A percentile compares a stretch with the other conserved stretches of the same genome.
phyloP scores from a whole-genome alignment of 164 flowering plant genomes.

The Tetrastigma voinierianum region DNA sequence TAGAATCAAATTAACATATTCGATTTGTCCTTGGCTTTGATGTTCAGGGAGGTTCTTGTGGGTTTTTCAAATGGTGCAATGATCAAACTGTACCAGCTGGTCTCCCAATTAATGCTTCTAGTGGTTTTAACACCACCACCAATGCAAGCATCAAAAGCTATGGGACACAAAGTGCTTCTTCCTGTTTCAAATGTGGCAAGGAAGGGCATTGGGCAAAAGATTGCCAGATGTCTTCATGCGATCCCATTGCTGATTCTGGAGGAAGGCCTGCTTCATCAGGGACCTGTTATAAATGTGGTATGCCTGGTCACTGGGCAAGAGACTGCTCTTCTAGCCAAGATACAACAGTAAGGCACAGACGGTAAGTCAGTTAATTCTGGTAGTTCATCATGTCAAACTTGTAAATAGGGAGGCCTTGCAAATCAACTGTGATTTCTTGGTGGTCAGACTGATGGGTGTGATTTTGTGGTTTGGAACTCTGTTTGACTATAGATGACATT shows the following conservation, averaged over 20 bases:
- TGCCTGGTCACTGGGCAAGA: slow-evolving; percentile 48
- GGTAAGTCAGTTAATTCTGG: slow-evolving; percentile 9
- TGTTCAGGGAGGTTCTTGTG: slow-evolving; percentile 32
- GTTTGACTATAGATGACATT: no score
- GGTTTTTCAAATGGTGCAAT: slow-evolving; percentile 47
- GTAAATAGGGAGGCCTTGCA: not conserved
- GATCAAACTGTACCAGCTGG: slow-evolving; percentile 13
- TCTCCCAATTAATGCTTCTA: slow-evolving; percentile 9
- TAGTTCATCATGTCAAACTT: not conserved
- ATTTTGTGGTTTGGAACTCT: no score
- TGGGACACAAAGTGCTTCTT: slow-evolving; percentile 20
- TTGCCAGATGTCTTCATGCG: slow-evolving; percentile 24
- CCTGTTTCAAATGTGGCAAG: slow-evolving; percentile 42
- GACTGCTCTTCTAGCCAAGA: slow-evolving; percentile 30
- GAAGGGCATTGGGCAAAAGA: slow-evolving; percentile 56
- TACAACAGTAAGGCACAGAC: slow-evolving; percentile 2
- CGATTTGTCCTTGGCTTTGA: not conserved
- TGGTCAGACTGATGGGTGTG: no score
- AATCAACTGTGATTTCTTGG: no score
- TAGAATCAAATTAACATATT: no score
- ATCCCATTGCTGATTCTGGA: slow-evolving; percentile 8
- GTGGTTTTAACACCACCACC: slow-evolving; percentile 11
- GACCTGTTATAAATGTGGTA: slow-evolving; percentile 37
- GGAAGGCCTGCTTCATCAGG: slow-evolving; percentile 26
- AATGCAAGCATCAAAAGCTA: slow-evolving; percentile 20